These are phyloP conservation scores for Ogataea sp. DNA, from an alignment of 805 yeast genomes.

Conservation along the genomic window DNA sequence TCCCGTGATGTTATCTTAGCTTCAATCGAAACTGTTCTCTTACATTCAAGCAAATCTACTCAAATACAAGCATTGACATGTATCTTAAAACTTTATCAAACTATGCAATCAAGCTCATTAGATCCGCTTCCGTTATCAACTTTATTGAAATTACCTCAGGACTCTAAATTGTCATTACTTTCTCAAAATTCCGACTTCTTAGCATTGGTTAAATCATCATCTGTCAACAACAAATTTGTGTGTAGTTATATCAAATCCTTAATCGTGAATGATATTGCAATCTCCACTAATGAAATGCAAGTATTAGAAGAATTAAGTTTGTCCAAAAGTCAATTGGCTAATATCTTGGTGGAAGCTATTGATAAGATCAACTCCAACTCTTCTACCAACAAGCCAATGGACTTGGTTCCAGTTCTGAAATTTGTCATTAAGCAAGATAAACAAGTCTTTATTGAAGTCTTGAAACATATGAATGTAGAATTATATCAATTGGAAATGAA, in stretches of 20 bases:
- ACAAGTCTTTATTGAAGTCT: slow-evolving; percentile 29
- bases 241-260: slow-evolving; percentile 20
- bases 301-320: slow-evolving; percentile 8
- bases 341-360: slow-evolving; percentile 15
- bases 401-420: slow-evolving; percentile 26
- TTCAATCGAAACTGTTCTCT: slow-evolving; percentile 48
- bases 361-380: slow-evolving; percentile 7
- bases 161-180: no score
- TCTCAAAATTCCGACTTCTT: slow-evolving; percentile 12
- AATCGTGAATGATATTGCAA: slow-evolving; percentile 7
- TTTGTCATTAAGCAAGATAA: slow-evolving; percentile 29
- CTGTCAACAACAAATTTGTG: slow-evolving; percentile 16
- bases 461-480: slow-evolving; percentile 26
- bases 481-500: slow-evolving; percentile 52
- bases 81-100: slow-evolving; percentile 40
- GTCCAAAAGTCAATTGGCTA: slow-evolving; percentile 13
- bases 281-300: slow-evolving; percentile 6
- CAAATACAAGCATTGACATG: slow-evolving; percentile 35
- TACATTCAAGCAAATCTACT: slow-evolving; percentile 13
- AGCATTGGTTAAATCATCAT: slow-evolving; percentile 10
- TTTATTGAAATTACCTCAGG: slow-evolving; percentile 14
- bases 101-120: slow-evolving; percentile 26
- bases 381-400: slow-evolving; percentile 9
- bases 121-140: slow-evolving; percentile 18
- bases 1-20: slow-evolving; percentile 49